phyloP scores from a whole-genome alignment of 257 asterid genomes.

The Schizonepeta tenuifolia region DNA sequence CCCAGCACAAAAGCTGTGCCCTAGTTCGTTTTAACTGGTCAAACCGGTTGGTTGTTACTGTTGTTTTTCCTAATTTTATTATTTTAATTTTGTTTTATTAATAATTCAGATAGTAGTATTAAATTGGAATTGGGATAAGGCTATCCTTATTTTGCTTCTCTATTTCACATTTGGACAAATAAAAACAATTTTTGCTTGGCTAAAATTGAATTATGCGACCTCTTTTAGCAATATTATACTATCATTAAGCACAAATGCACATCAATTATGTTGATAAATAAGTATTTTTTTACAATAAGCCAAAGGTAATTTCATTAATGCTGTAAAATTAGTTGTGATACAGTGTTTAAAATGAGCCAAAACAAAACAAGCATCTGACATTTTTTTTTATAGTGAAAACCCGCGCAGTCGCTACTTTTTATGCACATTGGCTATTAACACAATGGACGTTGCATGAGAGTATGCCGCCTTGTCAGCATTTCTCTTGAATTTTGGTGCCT shows the following conservation, averaged over 20 bases:
- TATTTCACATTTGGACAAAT: background rate
- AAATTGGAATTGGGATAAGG: background rate
- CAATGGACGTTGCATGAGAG: too few species aligned
- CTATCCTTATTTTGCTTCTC: background rate
- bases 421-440: too few species aligned
- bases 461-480: too few species aligned
- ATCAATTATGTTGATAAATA: background rate
- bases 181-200: background rate
- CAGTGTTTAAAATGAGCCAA: too few species aligned
- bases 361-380: too few species aligned
- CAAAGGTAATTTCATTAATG: too few species aligned
- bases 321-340: too few species aligned
- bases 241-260: too few species aligned
- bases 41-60: constrained; percentile 34
- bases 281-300: background rate
- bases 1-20: constrained; percentile 47
- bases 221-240: background rate
- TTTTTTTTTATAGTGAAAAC: too few species aligned
- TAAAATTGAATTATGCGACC: background rate
- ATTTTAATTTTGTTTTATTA: background rate
- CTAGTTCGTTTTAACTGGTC: constrained; percentile 40
- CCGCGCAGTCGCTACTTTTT: too few species aligned
- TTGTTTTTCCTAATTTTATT: background rate
- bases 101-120: background rate
- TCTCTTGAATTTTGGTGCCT: too few species aligned